phyloP scores from a whole-genome alignment of 2,329 filamentous ascomycete species.

The Drechslera avenae region DNA sequence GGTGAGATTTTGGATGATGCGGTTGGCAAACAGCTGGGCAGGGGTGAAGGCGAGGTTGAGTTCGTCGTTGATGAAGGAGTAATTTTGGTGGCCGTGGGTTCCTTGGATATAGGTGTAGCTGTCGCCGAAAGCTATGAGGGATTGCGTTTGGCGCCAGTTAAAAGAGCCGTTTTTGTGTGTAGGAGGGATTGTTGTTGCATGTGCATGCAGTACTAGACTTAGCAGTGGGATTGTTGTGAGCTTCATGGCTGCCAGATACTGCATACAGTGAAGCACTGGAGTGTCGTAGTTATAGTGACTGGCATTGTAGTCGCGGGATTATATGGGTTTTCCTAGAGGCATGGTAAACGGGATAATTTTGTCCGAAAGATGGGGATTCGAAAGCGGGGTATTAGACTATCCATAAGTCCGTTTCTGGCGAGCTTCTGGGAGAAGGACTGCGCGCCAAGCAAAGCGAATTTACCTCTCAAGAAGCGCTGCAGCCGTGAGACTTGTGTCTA shows the following conservation, averaged over 20 bases:
- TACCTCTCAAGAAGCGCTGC: not conserved
- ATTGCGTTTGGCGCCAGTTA: slow-evolving; percentile 26
- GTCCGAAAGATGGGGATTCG: not conserved
- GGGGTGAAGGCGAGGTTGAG: slow-evolving; percentile 55
- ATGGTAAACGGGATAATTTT: slow-evolving; percentile 6
- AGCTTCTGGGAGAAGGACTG: too few species aligned
- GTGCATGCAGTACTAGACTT: not conserved
- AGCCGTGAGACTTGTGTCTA: not conserved
- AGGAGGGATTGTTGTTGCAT: slow-evolving; percentile 4
- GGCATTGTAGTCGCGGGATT: not conserved
- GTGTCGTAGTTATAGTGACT: not conserved
- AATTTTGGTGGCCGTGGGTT: slow-evolving; percentile 57
- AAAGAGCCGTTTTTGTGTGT: slow-evolving; percentile 10
- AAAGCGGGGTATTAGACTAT: slow-evolving; percentile 1
- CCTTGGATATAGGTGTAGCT: slow-evolving; percentile 62
- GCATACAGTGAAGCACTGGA: not conserved
- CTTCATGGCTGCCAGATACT: slow-evolving; percentile 15
- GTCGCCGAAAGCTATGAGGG: slow-evolving; percentile 55
- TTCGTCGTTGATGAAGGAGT: slow-evolving; percentile 61
- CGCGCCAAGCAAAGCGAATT: too few species aligned
- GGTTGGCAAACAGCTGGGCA: slow-evolving; percentile 51
- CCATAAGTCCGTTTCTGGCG: not conserved
- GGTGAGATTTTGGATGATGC: slow-evolving; percentile 60
- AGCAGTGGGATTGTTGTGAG: slow-evolving; percentile 4
- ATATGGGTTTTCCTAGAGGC: not conserved